Conservation (phyloP, 768 basidiomycete species). For the Phylloporus sp. region DNA sequence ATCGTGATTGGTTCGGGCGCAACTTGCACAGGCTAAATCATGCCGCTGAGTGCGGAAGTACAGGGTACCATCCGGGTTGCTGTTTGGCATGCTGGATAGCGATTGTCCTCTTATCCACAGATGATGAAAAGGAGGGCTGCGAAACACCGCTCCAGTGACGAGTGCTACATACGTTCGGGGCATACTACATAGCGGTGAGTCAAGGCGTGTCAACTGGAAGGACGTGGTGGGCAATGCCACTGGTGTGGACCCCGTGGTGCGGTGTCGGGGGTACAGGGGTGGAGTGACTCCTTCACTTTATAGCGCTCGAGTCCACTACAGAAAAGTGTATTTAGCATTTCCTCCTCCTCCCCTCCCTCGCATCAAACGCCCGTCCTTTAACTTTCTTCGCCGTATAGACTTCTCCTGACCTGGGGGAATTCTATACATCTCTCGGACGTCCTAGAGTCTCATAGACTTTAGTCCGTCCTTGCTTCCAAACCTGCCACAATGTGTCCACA, state of each 20-base stretch:
- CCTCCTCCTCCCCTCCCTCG: conserved; percentile 1
- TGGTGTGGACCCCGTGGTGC: conserved; percentile 17
- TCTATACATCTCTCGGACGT: conserved; percentile 31
- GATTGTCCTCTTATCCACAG: too few species aligned
- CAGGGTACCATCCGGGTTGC: too few species aligned
- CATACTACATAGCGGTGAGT: too few species aligned
- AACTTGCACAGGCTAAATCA: too few species aligned
- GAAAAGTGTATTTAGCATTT: conserved; percentile 21
- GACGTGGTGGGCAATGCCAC: conserved; percentile 8
- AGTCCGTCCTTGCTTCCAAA: conserved; percentile 24
- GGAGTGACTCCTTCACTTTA: conserved; percentile 34
- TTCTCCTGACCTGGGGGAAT: conserved; percentile 19
- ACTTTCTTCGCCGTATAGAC: conserved; percentile 13
- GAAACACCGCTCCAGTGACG: too few species aligned
- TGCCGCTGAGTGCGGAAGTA: too few species aligned
- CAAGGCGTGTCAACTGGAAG: too few species aligned
- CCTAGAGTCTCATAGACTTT: conserved; percentile 41
- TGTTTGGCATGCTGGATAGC: too few species aligned
- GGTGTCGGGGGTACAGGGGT: conserved; percentile 24
- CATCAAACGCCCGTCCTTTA: conserved; percentile 3
- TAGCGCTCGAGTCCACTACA: conserved; percentile 24
- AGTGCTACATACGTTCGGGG: too few species aligned
- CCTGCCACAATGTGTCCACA: conserved; percentile 38
- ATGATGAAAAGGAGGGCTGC: too few species aligned
- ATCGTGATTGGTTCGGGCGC: too few species aligned